Conservation (phyloP, 208 protist species). For the Crithidia acanthocephali region DNA sequence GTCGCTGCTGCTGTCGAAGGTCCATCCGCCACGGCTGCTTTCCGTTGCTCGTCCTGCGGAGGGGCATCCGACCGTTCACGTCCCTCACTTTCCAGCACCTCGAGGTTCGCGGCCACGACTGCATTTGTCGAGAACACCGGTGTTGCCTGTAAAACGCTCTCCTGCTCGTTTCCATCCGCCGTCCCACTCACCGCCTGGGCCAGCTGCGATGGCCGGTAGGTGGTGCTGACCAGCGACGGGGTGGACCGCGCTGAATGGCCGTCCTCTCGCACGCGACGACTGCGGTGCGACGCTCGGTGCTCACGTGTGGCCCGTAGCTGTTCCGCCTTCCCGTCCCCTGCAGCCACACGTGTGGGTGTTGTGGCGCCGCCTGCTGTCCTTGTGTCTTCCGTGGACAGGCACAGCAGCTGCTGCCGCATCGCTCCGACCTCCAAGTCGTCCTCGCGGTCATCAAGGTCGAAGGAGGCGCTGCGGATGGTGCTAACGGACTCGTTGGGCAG, state of each 20-base stretch:
- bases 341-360: not conserved
- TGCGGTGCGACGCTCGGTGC: not conserved
- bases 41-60: too few species aligned
- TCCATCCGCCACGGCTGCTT: too few species aligned
- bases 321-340: too few species aligned
- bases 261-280: not conserved
- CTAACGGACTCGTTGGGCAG: constrained; percentile 41
- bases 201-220: constrained; percentile 42
- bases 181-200: not conserved
- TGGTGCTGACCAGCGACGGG: constrained; percentile 52
- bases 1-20: not conserved
- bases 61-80: too few species aligned
- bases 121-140: too few species aligned
- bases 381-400: constrained; percentile 17
- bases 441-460: constrained; percentile 33
- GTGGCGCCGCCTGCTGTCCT: not conserved
- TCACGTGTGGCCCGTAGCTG: not conserved
- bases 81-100: too few species aligned
- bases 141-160: not conserved
- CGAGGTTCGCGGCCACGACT: too few species aligned
- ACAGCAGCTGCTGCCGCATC: constrained; percentile 32
- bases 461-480: constrained; percentile 49
- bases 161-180: not conserved
- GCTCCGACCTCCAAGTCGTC: constrained; percentile 26
- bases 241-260: constrained; percentile 21